Evolutionary conservation across 306 rosid genomes (phyloP), one percentile per base, ranked within the genome.

Genomic region (Rosa persica): DNA sequence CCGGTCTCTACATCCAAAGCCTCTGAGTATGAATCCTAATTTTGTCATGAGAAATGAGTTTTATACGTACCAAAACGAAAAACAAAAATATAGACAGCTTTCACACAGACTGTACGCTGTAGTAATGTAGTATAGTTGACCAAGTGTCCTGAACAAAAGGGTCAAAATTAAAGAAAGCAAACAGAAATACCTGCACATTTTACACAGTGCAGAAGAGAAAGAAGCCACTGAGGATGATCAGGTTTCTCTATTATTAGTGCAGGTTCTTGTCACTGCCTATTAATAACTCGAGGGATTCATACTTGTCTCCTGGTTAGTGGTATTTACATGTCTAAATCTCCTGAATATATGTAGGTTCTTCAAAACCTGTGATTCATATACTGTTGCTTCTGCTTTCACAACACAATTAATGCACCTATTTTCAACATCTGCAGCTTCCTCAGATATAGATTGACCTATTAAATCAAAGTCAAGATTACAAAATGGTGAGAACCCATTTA

Each of bases 401-500:
- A 66, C 13, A 66, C 25, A 17, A 66, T 19, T 1, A 66, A 66
- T 66, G 71, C 6, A 39, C 23, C 23, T 5, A 38, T 8, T 17
- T 66, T 66, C 27, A 36, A 66, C 71, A 66, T 66, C 71, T 19
- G 47, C 48, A 38, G 71, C 46, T 38, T 38, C 48, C 25, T 39
- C 27, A 66, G 27, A 39, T 13, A 66, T 0, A 39, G 43, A 8
- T 66, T 66, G 47, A 66, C 46, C 25, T 8, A 34, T 1, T 34
- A 39, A 39, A 66, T 20, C 13, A 39, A 36, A 36, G 44, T 66
- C 16, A 38, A 66, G 8, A 13, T 38, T 4, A 38, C 48, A 38
- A 66, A 8, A 66, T 66, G 15, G 71, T 38, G 47, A 13, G 27
- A 38, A 39, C 46, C 47, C 23, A 38, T 66, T 39, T 38, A 66